Evolutionary conservation across 257 asterid genomes (phyloP), one percentile per base, ranked within the genome.

Genomic region (Parsonsia alboflavescens): DNA sequence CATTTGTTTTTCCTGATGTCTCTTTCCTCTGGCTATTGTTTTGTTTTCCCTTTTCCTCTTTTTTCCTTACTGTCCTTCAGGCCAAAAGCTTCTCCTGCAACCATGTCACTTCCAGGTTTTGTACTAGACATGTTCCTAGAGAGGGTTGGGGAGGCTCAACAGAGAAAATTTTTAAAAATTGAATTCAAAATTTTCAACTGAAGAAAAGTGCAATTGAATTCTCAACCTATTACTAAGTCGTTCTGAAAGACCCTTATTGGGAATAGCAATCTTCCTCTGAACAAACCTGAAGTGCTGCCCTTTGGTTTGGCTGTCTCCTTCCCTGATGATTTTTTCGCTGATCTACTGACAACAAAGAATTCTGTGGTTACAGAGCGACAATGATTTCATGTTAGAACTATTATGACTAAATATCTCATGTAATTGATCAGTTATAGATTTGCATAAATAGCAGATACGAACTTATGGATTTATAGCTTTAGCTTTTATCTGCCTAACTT

Each of bases 401-500:
- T 26, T 24, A 30, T 22, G 73, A 24, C 13, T 49, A 45, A 28
- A 69, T 45, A 11, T 49, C 73, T 28, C 73, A 16, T 44, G 17
- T 70, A 4, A 42, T 36, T 2, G 9, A 11, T 67, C 21, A 67
- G 21, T 57, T 33, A 33, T 26, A 3, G 28, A 16, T 10, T 49
- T 61, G 6, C 24, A 49, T 16, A 49, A 13, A 22, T 48, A 13
- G 15, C 57, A 44, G n/a, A 22, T 54, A 54, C 9, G n/a, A 45
- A 36, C 71, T 36, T n/a, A 17, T 28, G 45, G 44, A 46, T 50
- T 17, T 62, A 66, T 50, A 53, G 39, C 50, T 73, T 6, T 70
- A 67, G 57, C 13, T 41, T 33, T 75, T 42, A 56, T 65, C 22
- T 77, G 4, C 64, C 45, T 41, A 49, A 62, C 59, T 45, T 44